phyloP scores from a whole-genome alignment of 192 early-diverging fungal genomes.

The Dissophora ornata region DNA sequence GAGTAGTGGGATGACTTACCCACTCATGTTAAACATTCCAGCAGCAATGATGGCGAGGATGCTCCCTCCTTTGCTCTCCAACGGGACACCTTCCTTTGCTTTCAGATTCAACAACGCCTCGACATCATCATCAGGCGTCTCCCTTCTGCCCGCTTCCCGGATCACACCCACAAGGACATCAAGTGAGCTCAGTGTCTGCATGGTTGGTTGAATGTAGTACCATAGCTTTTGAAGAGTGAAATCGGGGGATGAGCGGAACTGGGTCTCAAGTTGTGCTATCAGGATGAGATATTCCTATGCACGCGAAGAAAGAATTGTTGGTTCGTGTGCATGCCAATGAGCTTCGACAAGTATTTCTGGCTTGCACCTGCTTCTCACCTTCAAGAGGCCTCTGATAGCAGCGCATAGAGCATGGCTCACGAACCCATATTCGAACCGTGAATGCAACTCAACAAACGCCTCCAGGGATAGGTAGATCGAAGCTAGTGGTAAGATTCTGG shows the following conservation, averaged over 20 bases:
- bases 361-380: slow-evolving; percentile 67
- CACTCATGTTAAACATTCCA: slow-evolving; percentile 72
- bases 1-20: slow-evolving; percentile 57
- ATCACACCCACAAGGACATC: slow-evolving; percentile 59
- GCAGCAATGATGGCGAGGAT: slow-evolving; percentile 81
- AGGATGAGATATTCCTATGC: slow-evolving; percentile 85
- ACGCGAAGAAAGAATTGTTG: too few relatives aligned
- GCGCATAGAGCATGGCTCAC: slow-evolving; percentile 93
- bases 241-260: slow-evolving; percentile 70
- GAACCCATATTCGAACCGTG: slow-evolving; percentile 82
- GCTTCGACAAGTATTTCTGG: too few relatives aligned
- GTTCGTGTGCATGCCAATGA: too few relatives aligned
- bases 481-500: slow-evolving; percentile 83
- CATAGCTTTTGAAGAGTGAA: slow-evolving; percentile 95
- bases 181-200: slow-evolving; percentile 64
- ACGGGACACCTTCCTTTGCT: slow-evolving; percentile 59
- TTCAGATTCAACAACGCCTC: slow-evolving; percentile 55
- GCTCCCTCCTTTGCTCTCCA: slow-evolving; percentile 78
- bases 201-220: slow-evolving; percentile 87
- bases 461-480: slow-evolving; percentile 79
- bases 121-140: slow-evolving; percentile 51
- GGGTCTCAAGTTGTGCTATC: slow-evolving; percentile 91
- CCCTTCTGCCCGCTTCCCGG: slow-evolving; percentile 42
- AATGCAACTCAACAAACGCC: slow-evolving; percentile 80
- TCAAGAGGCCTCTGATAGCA: slow-evolving; percentile 77